These are phyloP conservation scores for Blastobotrys attinorum DNA, from an alignment of 805 yeast genomes.

Conservation along the genomic window DNA sequence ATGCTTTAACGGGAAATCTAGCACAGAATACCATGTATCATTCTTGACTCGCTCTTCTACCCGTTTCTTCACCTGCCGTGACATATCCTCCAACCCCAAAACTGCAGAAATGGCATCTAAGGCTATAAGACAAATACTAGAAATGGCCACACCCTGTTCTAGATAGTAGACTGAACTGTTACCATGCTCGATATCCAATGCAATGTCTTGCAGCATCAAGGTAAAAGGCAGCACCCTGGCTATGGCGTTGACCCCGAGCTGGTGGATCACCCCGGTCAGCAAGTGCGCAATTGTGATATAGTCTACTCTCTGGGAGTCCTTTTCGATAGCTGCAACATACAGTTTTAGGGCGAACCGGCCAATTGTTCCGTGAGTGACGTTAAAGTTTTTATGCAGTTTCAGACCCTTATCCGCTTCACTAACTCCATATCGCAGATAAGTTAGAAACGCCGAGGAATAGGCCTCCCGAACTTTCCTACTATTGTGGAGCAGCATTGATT, in stretches of 20 bases:
- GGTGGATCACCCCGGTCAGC: slow-evolving; percentile 4
- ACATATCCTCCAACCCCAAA: slow-evolving; percentile 1
- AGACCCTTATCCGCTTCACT: slow-evolving; percentile 5
- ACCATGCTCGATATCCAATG: slow-evolving; percentile 3
- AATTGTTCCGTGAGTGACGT: slow-evolving; percentile 7
- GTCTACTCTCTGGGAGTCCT: slow-evolving; percentile 3
- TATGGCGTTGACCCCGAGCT: slow-evolving; percentile 10
- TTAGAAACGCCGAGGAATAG: slow-evolving; percentile 19
- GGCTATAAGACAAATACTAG: slow-evolving; percentile 4
- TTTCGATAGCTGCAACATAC: slow-evolving; percentile 5
- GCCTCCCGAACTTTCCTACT: slow-evolving; percentile 17
- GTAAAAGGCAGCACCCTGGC: slow-evolving; percentile 11
- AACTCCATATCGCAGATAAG: slow-evolving; percentile 15
- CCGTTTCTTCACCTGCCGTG: background rate
- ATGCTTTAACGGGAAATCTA: slow-evolving; percentile 4
- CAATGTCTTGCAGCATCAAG: slow-evolving; percentile 10
- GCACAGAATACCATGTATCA: slow-evolving; percentile 8
- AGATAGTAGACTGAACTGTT: slow-evolving; percentile 1
- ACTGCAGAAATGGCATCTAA: slow-evolving; percentile 3
- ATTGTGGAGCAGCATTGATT: slow-evolving; percentile 20
- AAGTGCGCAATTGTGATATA: slow-evolving; percentile 9
- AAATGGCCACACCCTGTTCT: slow-evolving; percentile 8
- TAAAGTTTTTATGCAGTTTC: slow-evolving; percentile 2
- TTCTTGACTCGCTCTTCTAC: slow-evolving; percentile 4
- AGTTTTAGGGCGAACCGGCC: slow-evolving; percentile 9